Percentiles rank a stretch among this genome's conserved stretches.
phyloP scores from a whole-genome alignment of 129 eudicot species.

The Ambrosia trifida region DNA sequence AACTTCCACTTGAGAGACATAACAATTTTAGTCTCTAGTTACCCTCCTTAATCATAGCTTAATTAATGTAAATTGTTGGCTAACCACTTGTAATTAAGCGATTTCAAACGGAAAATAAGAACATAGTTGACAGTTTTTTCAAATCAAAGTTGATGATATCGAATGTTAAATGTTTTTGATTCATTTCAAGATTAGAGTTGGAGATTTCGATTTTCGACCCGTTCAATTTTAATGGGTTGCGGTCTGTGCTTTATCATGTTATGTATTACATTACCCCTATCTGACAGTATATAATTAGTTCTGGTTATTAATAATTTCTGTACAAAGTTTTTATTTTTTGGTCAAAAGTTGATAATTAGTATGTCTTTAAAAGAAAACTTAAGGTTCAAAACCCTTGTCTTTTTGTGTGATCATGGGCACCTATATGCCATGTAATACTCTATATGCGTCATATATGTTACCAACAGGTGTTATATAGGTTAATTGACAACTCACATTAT shows the following conservation, averaged over 20 bases:
- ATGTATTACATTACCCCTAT: too few species aligned
- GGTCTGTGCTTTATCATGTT: neutral
- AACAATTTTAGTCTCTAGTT: constrained; percentile 32
- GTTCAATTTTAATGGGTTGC: neutral
- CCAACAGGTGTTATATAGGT: too few species aligned
- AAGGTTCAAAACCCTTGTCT: too few species aligned
- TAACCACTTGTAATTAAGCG: constrained; percentile 43
- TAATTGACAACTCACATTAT: too few species aligned
- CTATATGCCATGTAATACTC: too few species aligned
- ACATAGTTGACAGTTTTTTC: constrained; percentile 21
- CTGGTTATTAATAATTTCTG: too few species aligned
- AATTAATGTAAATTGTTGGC: constrained; percentile 48
- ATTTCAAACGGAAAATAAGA: constrained; percentile 25
- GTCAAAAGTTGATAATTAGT: too few species aligned
- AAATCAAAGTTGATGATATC: constrained; percentile 7
- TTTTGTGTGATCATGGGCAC: too few species aligned
- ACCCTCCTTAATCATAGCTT: constrained; percentile 17
- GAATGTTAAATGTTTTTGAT: neutral
- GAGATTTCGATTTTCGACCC: neutral
- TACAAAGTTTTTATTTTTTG: too few species aligned
- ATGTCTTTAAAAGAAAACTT: too few species aligned
- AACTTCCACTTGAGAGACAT: constrained; percentile 70
- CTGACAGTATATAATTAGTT: too few species aligned
- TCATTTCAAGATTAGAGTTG: neutral
- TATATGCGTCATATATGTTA: too few species aligned